Percentiles rank a stretch among this genome's conserved stretches.
Conservation (phyloP, 202 grass and related monocot genomes). For the Elaeis oleifera region DNA sequence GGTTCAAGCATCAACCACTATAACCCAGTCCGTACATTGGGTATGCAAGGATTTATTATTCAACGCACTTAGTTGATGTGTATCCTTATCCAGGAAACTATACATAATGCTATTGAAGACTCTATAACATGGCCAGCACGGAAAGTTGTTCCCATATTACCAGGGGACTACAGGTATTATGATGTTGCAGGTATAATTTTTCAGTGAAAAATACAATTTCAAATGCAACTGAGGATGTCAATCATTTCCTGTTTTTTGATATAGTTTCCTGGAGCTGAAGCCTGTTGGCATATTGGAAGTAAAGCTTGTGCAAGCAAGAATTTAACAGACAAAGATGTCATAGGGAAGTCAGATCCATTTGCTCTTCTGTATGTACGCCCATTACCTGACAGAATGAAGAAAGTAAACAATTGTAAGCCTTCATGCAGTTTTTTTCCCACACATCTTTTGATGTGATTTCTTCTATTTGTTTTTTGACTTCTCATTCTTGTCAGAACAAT, state of each 20-base stretch:
- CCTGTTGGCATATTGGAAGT: conserved; percentile 89
- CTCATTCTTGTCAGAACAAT: conserved; percentile 59
- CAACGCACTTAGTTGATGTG: conserved; percentile 6
- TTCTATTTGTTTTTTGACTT: not conserved
- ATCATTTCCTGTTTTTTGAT: conserved; percentile 13
- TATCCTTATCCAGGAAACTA: conserved; percentile 52
- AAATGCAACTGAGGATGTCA: conserved; percentile 3
- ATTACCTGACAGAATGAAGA: conserved; percentile 72
- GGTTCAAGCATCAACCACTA: conserved; percentile 30
- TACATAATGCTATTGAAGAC: conserved; percentile 90
- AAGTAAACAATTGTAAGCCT: conserved; percentile 92
- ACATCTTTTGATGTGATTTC: not conserved
- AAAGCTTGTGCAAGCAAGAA: conserved; percentile 93
- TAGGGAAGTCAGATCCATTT: conserved; percentile 96
- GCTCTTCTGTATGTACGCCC: conserved; percentile 70
- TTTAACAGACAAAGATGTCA: conserved; percentile 82
- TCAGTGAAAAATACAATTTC: not conserved
- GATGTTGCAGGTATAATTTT: not conserved
- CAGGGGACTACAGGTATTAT: conserved; percentile 84
- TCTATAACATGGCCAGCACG: conserved; percentile 90
- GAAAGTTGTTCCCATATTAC: conserved; percentile 85
- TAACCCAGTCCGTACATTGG: not conserved
- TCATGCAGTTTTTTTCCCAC: conserved; percentile 6
- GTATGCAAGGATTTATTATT: not conserved
- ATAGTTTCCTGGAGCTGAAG: conserved; percentile 84